Conservation (phyloP, 768 basidiomycete species). For the Mycena filopes region DNA sequence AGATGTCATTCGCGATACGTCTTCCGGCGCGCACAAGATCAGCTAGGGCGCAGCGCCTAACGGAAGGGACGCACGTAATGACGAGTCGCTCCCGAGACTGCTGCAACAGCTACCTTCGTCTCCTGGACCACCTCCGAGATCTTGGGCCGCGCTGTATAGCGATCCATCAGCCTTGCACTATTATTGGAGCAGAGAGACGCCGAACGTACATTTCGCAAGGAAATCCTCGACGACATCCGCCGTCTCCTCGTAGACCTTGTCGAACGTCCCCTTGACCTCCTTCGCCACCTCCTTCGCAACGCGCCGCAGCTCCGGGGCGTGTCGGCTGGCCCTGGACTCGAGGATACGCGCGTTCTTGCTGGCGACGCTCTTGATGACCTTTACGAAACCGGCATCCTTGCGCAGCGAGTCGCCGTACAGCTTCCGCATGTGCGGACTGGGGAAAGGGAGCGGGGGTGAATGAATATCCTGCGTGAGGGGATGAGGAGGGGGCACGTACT, state of each 20-base stretch:
- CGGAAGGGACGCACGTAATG: slow-evolving; percentile 74
- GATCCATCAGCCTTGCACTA: too few species aligned
- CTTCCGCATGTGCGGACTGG: slow-evolving; percentile 97
- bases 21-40: slow-evolving; percentile 49
- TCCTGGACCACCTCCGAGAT: slow-evolving; percentile 93
- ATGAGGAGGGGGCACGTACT: slow-evolving; percentile 62
- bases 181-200: background rate
- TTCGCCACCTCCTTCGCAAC: slow-evolving; percentile 64
- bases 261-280: slow-evolving; percentile 91
- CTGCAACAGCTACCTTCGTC: slow-evolving; percentile 88
- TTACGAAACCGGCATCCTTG: slow-evolving; percentile 96
- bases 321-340: slow-evolving; percentile 80
- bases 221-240: slow-evolving; percentile 95
- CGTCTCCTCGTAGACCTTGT: slow-evolving; percentile 95
- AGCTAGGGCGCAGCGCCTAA: slow-evolving; percentile 11
- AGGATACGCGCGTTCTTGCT: slow-evolving; percentile 82
- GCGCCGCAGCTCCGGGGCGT: slow-evolving; percentile 84
- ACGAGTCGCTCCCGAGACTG: slow-evolving; percentile 92
- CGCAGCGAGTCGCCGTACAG: slow-evolving; percentile 93
- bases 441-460: background rate
- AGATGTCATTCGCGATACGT: slow-evolving; percentile 85
- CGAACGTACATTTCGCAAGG: slow-evolving; percentile 81
- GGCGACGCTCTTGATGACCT: slow-evolving; percentile 96
- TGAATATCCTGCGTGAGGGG: background rate
- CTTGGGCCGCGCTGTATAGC: slow-evolving; percentile 77